Evolutionary conservation across 352 stramenopile genomes (phyloP), one percentile per base, ranked within the genome.

Genomic region (Globisporangium polare): DNA sequence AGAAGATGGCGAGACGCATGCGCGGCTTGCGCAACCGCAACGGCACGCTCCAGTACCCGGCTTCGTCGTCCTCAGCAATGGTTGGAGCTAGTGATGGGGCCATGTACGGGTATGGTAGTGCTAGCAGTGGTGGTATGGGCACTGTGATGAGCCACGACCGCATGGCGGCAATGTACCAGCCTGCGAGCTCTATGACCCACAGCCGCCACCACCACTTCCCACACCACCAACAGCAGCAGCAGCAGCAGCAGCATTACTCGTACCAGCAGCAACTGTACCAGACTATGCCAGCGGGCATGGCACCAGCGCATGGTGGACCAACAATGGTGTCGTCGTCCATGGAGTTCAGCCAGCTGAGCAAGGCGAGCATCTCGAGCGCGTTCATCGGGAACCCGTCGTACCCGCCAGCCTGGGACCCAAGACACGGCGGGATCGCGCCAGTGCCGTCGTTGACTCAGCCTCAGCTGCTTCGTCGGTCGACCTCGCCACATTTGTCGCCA

Each of bases 331-430:
- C 58, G 17, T 58, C 68, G 46, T 76, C 64, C 20, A 58, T 66
- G 20, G 73, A 76, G 43, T 81, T 84, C 54, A 71, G 60, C 50
- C 64, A 78, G 27, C 66, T 78, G 9, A 81, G 64, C 50, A 66
- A 70, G 47, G 72, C 71, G 49, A 77, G 63, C 37, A 78, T 73
- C 47, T 76, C 66, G n/a, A 77, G 63, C 57, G 73, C 73, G 5
- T 80, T 77, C 60, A 58, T 80, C 24, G 69, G 63, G 24, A 74
- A 75, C 39, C 12, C 65, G 3, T 60, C 56, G n/a, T 80, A 74
- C 26, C 68, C 73, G 35, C 37, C 62, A 12, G 67, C 66, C 3
- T 81, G 75, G 71, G 64, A 73, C 24, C 41, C 51, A 10, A 33
- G 22, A 10, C 56, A 50, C 35, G 58, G 55, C 42, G 41, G 10